phyloP scores from a whole-genome alignment of 2,329 filamentous ascomycete genomes.

The Colletotrichum cordylinicola region DNA sequence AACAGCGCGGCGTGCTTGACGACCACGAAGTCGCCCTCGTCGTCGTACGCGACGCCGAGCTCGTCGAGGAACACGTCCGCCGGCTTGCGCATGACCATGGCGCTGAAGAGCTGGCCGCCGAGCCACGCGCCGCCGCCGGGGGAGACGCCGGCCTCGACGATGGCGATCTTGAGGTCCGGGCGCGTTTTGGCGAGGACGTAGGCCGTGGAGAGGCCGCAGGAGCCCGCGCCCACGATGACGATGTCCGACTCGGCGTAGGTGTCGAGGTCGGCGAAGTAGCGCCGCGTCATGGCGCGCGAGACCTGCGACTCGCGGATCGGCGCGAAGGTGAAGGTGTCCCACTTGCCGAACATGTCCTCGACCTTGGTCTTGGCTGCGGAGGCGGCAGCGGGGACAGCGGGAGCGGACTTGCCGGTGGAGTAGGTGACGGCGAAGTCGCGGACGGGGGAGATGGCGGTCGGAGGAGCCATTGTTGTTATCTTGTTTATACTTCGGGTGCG shows the following conservation, averaged over 20 bases:
- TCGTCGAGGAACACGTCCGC: slow-evolving; percentile 85
- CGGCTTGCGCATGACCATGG: slow-evolving; percentile 95
- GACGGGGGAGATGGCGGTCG: slow-evolving; percentile 67
- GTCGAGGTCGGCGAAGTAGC: slow-evolving; percentile 92
- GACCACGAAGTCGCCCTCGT: slow-evolving; percentile 80
- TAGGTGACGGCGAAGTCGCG: slow-evolving; percentile 47
- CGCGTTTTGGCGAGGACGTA: slow-evolving; percentile 85
- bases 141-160: slow-evolving; percentile 86
- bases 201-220: slow-evolving; percentile 83
- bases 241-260: slow-evolving; percentile 90
- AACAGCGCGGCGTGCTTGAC: slow-evolving; percentile 95
- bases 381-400: slow-evolving; percentile 60
- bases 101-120: slow-evolving; percentile 91
- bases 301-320: slow-evolving; percentile 93
- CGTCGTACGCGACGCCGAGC: slow-evolving; percentile 83
- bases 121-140: slow-evolving; percentile 92
- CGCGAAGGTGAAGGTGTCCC: slow-evolving; percentile 82
- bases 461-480: slow-evolving; percentile 75
- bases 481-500: background rate
- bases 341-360: slow-evolving; percentile 64
- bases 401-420: slow-evolving; percentile 28
- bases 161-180: slow-evolving; percentile 89
- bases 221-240: slow-evolving; percentile 90
- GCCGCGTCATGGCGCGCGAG: slow-evolving; percentile 89
- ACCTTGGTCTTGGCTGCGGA: slow-evolving; percentile 49